Evolutionary conservation across 2,329 filamentous ascomycete genomes (phyloP), one percentile per base, ranked within the genome.

Genomic region (Hymenoscyphus occultus): DNA sequence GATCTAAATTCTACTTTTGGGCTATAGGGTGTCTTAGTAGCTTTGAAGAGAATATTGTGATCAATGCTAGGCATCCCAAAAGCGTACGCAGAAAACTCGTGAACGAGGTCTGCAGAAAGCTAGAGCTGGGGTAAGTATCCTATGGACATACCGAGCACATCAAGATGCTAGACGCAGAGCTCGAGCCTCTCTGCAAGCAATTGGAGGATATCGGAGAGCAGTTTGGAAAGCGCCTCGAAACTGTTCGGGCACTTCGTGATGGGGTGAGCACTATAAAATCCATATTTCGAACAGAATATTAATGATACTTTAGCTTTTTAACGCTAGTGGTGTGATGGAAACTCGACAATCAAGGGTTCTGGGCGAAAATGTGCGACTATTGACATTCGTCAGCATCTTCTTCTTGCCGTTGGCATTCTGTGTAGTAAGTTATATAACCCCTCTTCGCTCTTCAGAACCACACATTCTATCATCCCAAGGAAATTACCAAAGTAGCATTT

Each of bases 321-420:
- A 64, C 35, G 73, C 73, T 2, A 74, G 72, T 56, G 64, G 62
- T 14, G 71, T 74, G 5, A 71, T 74, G 22, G 73, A 75, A 64
- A 73, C 71, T 59, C 65, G 73, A 45, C 71, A 72, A 39, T 72
- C 75, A 28, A 76, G 71, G 0, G 68, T 67, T n/a, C 67, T 77
- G 0, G 74, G 75, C 6, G 58, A 60, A 45, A 60, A 60, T 48
- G 35, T 60, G n/a, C 28, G 39, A 14, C 58, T 60, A 5, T n/a
- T 60, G 6, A 60, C 58, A 5, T 60, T 60, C 39, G 58, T 60
- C 39, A 42, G 14, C 58, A 60, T 42, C 7, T 56, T 62, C 48
- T 40, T 56, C 32, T 48, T 62, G 4, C 31, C 45, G 22, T 42
- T 64, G n/a, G 13, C 39, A 16, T 56, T 60, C 35, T 42, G 58